Percentiles rank a stretch among this genome's conserved stretches.
Conservation (phyloP, 1,284 basidiomycete species). For the Melampsora abietis-canadensis region DNA sequence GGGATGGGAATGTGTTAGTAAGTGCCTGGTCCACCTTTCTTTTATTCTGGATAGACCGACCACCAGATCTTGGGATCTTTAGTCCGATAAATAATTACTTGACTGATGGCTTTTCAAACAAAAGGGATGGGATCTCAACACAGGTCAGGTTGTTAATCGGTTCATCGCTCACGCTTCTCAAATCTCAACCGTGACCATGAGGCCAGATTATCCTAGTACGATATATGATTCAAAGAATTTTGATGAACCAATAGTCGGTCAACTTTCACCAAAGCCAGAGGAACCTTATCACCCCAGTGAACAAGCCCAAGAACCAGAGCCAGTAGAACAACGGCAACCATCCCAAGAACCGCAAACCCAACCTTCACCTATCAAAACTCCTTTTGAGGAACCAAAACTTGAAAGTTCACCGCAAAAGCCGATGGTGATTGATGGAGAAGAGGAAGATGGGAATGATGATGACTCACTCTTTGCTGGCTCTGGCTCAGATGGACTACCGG, state of each 20-base stretch:
- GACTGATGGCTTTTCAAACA: neutral
- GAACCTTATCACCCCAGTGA: conserved; percentile 35
- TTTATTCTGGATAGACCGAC: no score
- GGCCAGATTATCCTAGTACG: conserved; percentile 59
- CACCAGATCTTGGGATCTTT: no score
- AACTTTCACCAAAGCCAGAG: conserved; percentile 44
- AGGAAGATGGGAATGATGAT: conserved; percentile 26
- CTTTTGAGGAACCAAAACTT: neutral
- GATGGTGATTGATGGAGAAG: conserved; percentile 9
- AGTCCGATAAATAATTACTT: neutral
- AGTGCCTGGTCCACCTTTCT: conserved; percentile 52
- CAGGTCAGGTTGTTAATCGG: conserved; percentile 71
- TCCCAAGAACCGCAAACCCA: neutral
- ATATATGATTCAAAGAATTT: conserved; percentile 52
- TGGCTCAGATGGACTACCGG: conserved; percentile 5
- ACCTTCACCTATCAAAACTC: neutral
- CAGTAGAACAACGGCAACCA: conserved; percentile 5
- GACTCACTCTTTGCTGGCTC: conserved; percentile 37
- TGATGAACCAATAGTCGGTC: conserved; percentile 48
- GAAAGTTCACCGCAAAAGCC: conserved; percentile 3
- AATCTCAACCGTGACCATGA: conserved; percentile 73
- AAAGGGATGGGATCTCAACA: conserved; percentile 97
- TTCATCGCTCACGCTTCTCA: conserved; percentile 83
- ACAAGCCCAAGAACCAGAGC: conserved; percentile 24
- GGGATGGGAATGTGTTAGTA: conserved; percentile 87